Evolutionary conservation across 345 rosid species (phyloP).

Genomic region (Dimocarpus longan): DNA sequence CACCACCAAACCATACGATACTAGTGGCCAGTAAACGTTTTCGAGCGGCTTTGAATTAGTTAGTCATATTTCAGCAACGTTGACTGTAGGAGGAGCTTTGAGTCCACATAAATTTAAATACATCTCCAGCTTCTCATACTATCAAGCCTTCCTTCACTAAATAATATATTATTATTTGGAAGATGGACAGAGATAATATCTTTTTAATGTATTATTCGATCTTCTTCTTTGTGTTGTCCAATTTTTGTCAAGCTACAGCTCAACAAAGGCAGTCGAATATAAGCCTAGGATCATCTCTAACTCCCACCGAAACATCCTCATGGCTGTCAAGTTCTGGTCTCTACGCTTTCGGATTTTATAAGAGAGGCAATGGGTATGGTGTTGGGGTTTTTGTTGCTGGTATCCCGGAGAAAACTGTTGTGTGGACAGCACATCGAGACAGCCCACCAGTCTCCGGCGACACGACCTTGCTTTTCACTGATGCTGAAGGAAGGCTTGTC

Average conservation of each 20-base stretch:
- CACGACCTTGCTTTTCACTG: slow-evolving; percentile 10
- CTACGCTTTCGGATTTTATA: neutral
- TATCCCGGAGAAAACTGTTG: neutral
- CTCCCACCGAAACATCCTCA: neutral
- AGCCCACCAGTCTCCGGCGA: slow-evolving; percentile 13
- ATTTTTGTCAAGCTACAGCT: neutral
- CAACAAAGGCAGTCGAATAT: slow-evolving; percentile 28
- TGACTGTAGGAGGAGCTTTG: no score
- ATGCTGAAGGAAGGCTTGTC: neutral
- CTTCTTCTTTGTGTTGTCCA: neutral
- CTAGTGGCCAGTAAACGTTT: no score
- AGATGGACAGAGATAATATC: no score
- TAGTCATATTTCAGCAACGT: no score
- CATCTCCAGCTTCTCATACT: no score
- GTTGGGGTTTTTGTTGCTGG: no score
- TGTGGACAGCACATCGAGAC: slow-evolving; percentile 20
- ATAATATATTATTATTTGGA: no score
- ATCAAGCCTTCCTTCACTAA: no score
- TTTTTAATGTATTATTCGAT: neutral
- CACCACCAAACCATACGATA: no score
- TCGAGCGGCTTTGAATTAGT: no score
- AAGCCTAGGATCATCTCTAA: slow-evolving; percentile 23
- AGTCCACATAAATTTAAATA: no score
- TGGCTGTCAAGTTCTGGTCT: slow-evolving; percentile 42
- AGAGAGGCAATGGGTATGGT: no score